These are phyloP conservation scores for Beta vulgaris DNA, from an alignment of 148 eudicot genomes.

Conservation along the genomic window DNA sequence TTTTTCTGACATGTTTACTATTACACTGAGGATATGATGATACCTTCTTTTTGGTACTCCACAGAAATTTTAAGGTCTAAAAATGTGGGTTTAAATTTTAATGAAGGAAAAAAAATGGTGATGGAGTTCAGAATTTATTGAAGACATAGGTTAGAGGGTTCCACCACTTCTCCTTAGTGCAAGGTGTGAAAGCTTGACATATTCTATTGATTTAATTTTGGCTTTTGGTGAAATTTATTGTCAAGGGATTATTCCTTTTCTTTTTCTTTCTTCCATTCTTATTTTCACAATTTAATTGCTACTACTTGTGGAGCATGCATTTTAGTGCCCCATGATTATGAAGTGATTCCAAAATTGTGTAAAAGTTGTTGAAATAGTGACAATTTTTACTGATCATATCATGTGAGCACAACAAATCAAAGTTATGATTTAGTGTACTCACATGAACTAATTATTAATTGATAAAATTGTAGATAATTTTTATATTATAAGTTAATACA, in stretches of 20 bases:
- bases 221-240: neutral
- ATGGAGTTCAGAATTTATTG: conserved; percentile 7
- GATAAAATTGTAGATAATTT: too few species aligned
- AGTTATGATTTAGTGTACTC: too few species aligned
- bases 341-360: neutral
- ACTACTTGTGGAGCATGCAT: neutral
- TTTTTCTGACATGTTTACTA: neutral
- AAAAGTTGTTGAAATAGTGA: neutral
- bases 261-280: neutral
- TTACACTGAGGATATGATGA: neutral
- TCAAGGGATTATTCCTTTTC: neutral
- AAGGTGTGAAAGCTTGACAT: conserved; percentile 21
- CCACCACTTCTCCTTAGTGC: neutral
- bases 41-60: neutral
- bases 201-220: neutral
- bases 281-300: neutral
- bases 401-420: too few species aligned
- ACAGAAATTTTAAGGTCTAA: too few species aligned
- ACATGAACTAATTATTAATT: too few species aligned
- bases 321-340: neutral
- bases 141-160: neutral
- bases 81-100: neutral
- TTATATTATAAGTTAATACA: too few species aligned
- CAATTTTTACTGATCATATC: neutral
- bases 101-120: neutral